Base-by-base conservation (phyloP, 2,329 filamentous ascomycete species). In the Stromatinia cepivora region DNA sequence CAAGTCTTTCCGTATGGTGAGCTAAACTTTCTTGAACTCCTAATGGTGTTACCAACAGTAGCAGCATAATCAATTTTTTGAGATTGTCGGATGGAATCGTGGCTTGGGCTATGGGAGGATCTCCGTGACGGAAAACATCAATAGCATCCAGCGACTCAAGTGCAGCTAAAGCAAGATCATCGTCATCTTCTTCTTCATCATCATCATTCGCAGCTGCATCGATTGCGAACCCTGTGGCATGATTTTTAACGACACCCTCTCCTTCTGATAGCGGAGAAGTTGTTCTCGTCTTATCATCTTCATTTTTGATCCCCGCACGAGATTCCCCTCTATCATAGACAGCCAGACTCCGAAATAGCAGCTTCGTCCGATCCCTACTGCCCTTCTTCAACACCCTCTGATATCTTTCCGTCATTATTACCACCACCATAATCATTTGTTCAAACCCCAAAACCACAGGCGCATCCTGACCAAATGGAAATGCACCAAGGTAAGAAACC, bases 71-170 rank as follows among this genome's bases (percentile, higher is more conserved):
- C 10, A 93, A 80, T 74, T 87, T 89, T 57, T 88, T 85, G 69
- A 92, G 87, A 76, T 92, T 92, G 76, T 93, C 90, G 0, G 88
- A 86, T 0, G 91, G 90, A 64, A 93, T 90, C 73, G 91, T 88
- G 42, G 89, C 87, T n/a, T 86, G 85, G 56, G 87, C 84, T 0
- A 87, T 84, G 4, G 83, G 83, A 4, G 79, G 77, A 71, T 84
- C 82, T 22, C 82, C 83, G 4, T 86, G 82, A 72, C 84, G 85
- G 72, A 88, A 87, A 0, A 85, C 86, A 13, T 89, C 86, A 61
- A 86, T 82, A 42, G 88, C 86, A 77, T 92, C 86, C 70, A 93
- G 83, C 0, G 88, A 84, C 70, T 92, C 88, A 53, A 93, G 83
- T 0, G 90, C 89, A 1, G 90, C 89, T 34, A 92, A 79, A 9